Percentiles rank a stretch among this genome's conserved stretches.
Evolutionary conservation across 179 eudicot species (phyloP).

Genomic region (Gypsophila paniculata): DNA sequence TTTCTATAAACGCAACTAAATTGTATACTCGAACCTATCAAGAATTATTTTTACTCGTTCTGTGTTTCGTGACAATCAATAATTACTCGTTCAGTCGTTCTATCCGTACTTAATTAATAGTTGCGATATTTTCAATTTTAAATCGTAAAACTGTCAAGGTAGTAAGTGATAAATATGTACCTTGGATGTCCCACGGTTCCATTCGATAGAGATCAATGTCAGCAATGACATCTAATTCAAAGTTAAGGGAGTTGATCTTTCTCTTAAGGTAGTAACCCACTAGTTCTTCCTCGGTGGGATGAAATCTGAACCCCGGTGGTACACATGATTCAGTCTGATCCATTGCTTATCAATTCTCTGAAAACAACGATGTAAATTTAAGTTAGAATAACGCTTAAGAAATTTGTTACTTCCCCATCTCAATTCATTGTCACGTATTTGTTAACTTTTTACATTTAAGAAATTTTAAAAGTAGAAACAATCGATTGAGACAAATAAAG

Average conservation of each 20-base stretch:
- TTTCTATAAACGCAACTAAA: too few species aligned
- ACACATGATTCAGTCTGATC: slow-evolving; percentile 58
- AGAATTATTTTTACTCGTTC: too few species aligned
- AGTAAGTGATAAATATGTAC: slow-evolving; percentile 26
- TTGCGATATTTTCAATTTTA: background rate
- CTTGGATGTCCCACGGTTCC: slow-evolving; percentile 95
- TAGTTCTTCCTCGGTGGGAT: slow-evolving; percentile 88
- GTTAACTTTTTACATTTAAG: too few species aligned
- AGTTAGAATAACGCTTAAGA: background rate
- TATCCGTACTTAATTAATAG: too few species aligned
- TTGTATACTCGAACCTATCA: too few species aligned
- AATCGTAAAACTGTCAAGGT: too few species aligned
- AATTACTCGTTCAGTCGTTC: too few species aligned
- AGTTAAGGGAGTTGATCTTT: slow-evolving; percentile 57
- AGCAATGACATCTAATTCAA: slow-evolving; percentile 66
- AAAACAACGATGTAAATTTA: background rate
- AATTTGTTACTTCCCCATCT: too few species aligned
- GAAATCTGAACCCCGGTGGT: slow-evolving; percentile 89
- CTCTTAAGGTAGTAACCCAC: slow-evolving; percentile 76
- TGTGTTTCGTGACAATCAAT: too few species aligned
- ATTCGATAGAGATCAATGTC: slow-evolving; percentile 81
- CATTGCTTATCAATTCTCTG: slow-evolving; percentile 32
- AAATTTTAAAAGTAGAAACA: too few species aligned
- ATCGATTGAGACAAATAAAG: too few species aligned
- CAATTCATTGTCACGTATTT: too few species aligned